A percentile compares a stretch with the other conserved stretches of the same genome.
Conservation (phyloP, 1,284 basidiomycete genomes). For the Apiotrichum laibachii region DNA sequence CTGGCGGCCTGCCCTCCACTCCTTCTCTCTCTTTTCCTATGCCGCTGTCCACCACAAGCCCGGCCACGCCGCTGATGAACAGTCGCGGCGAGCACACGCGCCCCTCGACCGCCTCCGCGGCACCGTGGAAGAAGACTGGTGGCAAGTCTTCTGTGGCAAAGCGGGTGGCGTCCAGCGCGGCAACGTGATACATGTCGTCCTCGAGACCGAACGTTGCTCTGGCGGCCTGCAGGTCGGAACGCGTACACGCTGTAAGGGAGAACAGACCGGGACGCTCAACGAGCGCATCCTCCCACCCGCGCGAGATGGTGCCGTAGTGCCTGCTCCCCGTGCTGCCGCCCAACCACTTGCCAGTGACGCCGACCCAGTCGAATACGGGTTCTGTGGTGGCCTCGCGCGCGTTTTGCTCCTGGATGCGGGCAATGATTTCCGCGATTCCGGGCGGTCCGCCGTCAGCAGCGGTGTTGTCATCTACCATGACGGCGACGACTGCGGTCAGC, state of each 20-base stretch:
- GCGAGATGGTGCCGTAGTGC: neutral
- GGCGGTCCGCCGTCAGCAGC: too few species aligned
- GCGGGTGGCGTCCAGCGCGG: neutral
- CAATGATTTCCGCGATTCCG: neutral
- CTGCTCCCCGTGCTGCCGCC: neutral
- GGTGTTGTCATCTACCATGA: too few species aligned
- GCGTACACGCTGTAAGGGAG: neutral
- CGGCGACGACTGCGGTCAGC: too few species aligned
- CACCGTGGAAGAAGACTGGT: neutral
- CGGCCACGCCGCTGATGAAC: neutral
- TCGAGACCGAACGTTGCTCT: neutral
- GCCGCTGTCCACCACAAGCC: neutral
- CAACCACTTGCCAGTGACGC: neutral
- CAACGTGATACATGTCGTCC: neutral
- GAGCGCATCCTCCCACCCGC: neutral
- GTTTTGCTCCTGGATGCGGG: neutral
- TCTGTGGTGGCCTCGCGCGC: too few species aligned
- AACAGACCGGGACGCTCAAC: neutral
- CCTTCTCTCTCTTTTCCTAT: too few species aligned
- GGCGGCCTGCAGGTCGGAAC: neutral
- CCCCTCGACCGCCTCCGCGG: neutral
- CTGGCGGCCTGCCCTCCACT: neutral
- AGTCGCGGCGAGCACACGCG: neutral
- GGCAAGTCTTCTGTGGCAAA: neutral
- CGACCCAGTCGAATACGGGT: neutral